Base-by-base conservation (phyloP, 1,284 basidiomycete species). In the Boletellus sp. region DNA sequence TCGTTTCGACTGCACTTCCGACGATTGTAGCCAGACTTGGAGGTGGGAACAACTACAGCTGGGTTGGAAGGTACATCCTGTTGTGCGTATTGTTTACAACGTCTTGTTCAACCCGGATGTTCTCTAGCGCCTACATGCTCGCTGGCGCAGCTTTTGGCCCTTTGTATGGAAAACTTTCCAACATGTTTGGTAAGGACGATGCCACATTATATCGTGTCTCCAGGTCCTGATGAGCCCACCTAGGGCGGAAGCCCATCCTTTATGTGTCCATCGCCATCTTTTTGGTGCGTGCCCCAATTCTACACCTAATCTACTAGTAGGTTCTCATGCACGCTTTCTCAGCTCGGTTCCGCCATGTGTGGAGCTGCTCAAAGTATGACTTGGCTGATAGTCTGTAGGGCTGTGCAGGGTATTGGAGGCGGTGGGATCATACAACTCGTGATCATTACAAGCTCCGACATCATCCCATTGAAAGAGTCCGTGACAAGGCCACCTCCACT, bases 391-490 rank as follows among this genome's bases (percentile, higher is more conserved):
- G 72, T 84, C 0, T 81, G 77, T 38, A 79, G 91, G 54, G 91
- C 86, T 0, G 68, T 94, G 0, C 91, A 93, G 63, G 91, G 90
- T 10, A 77, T 91, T 25, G 90, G 90, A 9, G 90, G 89, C 5
- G 88, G 88, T 5, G 88, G 86, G 1, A 79, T 87, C 47, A 73
- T 88, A 8, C 78, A 77, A 44, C 67, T 82, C 27, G 71, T 74
- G 4, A 69, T 88, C 42, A 91, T 94, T 56, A 83, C 80, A 0
- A 81, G 93, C 9, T 81, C 83, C 20, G 91, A 94, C 59, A 89
- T 93, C 23, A 84, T 90, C 2, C 77, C 85, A 2, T 65, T 91
- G 23, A 73, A 82, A 69, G 81, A 86, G 85, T 87, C 57, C 50
- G 81, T 94, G 61, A 82, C 86, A 57, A 35, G 70, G n/a, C n/a